phyloP scores from a whole-genome alignment of 208 protist species.

The Angomonas ambiguus region DNA sequence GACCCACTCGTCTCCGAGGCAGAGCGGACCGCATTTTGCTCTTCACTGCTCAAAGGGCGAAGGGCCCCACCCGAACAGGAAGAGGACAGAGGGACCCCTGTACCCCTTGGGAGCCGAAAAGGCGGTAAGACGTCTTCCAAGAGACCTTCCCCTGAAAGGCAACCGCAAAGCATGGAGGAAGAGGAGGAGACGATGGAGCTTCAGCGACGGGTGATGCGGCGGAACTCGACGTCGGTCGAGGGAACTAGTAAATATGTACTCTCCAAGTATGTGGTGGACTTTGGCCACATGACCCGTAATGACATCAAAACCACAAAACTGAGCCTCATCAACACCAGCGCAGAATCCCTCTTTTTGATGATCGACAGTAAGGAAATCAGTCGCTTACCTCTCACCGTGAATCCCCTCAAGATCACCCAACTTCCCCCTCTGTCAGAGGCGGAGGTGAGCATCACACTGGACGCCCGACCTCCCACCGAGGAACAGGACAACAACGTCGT shows the following conservation, averaged over 20 bases:
- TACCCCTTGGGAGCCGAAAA: not conserved
- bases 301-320: constrained; percentile 74
- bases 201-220: constrained; percentile 32
- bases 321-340: constrained; percentile 81
- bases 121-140: not conserved
- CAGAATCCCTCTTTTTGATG: constrained; percentile 52
- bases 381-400: constrained; percentile 49
- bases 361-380: constrained; percentile 76
- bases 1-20: constrained; percentile 47
- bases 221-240: constrained; percentile 45
- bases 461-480: constrained; percentile 19
- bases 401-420: constrained; percentile 74
- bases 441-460: constrained; percentile 53
- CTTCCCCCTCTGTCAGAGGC: constrained; percentile 46
- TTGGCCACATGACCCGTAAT: constrained; percentile 92
- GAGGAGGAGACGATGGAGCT: not conserved
- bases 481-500: constrained; percentile 11
- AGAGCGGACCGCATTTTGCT: constrained; percentile 71
- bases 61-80: not conserved
- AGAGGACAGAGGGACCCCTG: not conserved
- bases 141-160: not conserved
- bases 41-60: not conserved
- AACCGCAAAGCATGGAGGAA: not conserved
- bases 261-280: constrained; percentile 87
- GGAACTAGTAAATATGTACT: constrained; percentile 63